Base-by-base conservation (phyloP, 805 yeast species). In the Sporopachydermia lactativora region DNA sequence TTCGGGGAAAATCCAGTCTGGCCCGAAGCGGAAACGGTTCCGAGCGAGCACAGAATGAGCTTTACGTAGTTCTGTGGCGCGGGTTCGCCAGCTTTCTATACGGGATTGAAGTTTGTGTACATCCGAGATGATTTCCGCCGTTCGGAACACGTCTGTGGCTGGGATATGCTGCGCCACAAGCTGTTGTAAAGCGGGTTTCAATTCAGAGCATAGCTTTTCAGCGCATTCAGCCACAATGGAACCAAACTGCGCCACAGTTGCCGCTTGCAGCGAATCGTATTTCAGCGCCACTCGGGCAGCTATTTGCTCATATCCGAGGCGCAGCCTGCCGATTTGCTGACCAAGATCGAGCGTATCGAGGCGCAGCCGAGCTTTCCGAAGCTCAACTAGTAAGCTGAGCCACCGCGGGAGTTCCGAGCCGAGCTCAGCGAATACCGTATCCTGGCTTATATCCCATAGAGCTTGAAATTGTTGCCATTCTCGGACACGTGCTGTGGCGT, bases 251-350 rank as follows among this genome's bases (percentile, higher is more conserved):
- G 47, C 44, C 4, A 69, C 36, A 4, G 76, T 52, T 2, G 64
- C 64, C 35, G 58, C 61, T 45, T 75, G 80, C 74, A 84, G 80
- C 2, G 52, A 46, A 43, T 76, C 80, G 58, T 71, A 78, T 48
- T 71, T 74, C 2, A 75, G 54, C 34, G 58, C 60, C 4, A 76
- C 63, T 31, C 74, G 58, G 0, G 68, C 52, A 44, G 75, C 81
- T 2, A 77, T 78, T 13, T 67, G 68, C 5, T 67, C 64, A 50
- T 65, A 73, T 35, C 71, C 65, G 31, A 82, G 53, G 0, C 44
- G 38, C 8, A 65, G 42, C 13, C 67, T 41, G 1, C 79, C 80
- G 49, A 74, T 62, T 0, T 16, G 31, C 19, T 55, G 54, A 1
- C 43, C 46, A 0, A 66, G 55, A 5, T 66, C 71, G 6, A 70